Evolutionary conservation across 495 filamentous ascomycete species (phyloP), one percentile per base, ranked within the genome.

Genomic region (Daldinia decipiens): DNA sequence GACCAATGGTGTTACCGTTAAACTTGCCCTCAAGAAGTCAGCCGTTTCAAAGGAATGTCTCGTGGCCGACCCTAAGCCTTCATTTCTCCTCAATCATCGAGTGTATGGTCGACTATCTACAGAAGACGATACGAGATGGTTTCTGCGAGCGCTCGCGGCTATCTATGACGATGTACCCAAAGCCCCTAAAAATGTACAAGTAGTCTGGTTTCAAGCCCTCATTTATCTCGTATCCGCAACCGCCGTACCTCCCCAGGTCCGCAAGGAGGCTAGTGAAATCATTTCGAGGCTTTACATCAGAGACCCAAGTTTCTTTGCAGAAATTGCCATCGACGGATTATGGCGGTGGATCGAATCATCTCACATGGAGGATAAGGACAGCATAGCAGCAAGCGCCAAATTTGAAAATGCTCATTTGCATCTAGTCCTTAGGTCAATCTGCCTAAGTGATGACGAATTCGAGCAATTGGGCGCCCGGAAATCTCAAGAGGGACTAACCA

Each of bases 71-170:
- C 87, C 92, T 0, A 97, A 95, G 75, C 88, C 91, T 9, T 95
- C 93, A 0, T 95, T 95, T 77, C 82, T 98, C 6, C 83, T 98
- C 1, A 97, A 93, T 74, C 87, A 89, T 21, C 91, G 90, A 56
- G 87, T 95, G 7, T 98, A 94, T 79, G 85, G 90, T 36, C 97
- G 96, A 74, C 76, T 98, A 17, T 78, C 83, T 4, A 80, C 80
- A 6, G 86, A 91, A 45, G 89, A 92, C 19, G 95, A 98, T 69
- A 80, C 92, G 27, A 82, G 81, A 54, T 98, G 96, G 93, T 81
- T 89, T 38, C 80, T 89, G 36, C 87, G 91, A 60, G 88, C 92
- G 40, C 84, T 99, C 53, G 79, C 85, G 8, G 86, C 89, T 29
- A 81, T 90, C 32, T 82, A 89, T 5, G 76, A 82, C 7, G 79